Evolutionary conservation across 208 protist genomes (phyloP), one percentile per base, ranked within the genome.

Genomic region (Crithidia fasciculata): DNA sequence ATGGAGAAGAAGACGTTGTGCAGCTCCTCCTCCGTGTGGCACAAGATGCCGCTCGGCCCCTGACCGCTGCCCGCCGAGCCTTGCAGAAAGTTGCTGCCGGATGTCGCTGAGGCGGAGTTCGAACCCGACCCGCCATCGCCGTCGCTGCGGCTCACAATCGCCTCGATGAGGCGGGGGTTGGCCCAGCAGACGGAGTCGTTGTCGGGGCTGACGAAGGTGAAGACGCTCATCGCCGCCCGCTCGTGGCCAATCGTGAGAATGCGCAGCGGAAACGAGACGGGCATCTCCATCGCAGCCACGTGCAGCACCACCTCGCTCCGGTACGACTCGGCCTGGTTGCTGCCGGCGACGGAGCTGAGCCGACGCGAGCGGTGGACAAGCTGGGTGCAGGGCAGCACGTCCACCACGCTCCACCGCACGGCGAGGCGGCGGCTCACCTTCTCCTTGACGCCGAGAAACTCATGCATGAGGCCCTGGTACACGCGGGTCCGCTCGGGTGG

Each of bases 211-310:
- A 84, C 43, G 54, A 74, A 83, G 69, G 59, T 81, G 71, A 88
- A 85, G 72, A 78, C 73, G 53, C 72, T 83, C 77, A 81, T 81
- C 15, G 74, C 58, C 28, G 80, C 74, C n/a, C 80, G 84, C 61
- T 85, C 76, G 72, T 88, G 84, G 40, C 84, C 84, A 9, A 88
- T 83, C 44, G 64, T 85, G 9, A 82, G 19, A 15, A 88, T 67
- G 18, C 60, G 41, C 44, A 75, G 60, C 47, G 72, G 67, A 2
- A 83, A 59, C 4, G 74, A 43, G 52, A 82, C 19, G 18, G 56
- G 70, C 50, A 82, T 63, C 9, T 76, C 70, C 3, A 15, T 3
- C 16, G 70, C 71, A 16, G 67, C 60, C 8, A 85, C 84, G 40
- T 74, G 70, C 72, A 87, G 52, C n/a, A 81, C 69, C 9, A 76